Percentiles rank a stretch among this genome's conserved stretches.
Evolutionary conservation across 2,329 filamentous ascomycete genomes (phyloP).

Genomic region (Colletotrichum sp.): DNA sequence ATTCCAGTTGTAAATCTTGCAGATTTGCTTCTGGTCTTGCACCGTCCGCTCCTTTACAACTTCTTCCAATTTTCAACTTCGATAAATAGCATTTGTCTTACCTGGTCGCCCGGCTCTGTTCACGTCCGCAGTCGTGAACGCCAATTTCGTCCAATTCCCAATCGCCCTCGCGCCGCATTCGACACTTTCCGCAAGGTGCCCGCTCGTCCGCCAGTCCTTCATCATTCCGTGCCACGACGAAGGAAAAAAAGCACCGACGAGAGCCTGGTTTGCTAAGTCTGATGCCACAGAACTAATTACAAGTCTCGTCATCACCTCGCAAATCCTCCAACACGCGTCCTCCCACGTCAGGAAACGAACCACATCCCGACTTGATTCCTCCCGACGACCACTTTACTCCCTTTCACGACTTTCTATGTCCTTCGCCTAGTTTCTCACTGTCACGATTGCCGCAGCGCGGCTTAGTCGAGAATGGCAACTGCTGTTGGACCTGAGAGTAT

Average conservation of each 20-base stretch:
- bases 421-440: constrained; percentile 44
- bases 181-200: constrained; percentile 2
- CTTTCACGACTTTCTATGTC: constrained; percentile 41
- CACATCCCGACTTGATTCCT: not conserved
- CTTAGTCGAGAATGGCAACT: constrained; percentile 47
- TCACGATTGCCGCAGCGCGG: constrained; percentile 54
- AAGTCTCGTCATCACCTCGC: not conserved
- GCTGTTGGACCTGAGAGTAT: constrained; percentile 41
- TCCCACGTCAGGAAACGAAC: constrained; percentile 8
- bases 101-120: constrained; percentile 18
- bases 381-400: constrained; percentile 19
- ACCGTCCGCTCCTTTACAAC: constrained; percentile 31
- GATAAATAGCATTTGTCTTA: constrained; percentile 27
- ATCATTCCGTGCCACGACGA: not conserved
- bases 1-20: constrained; percentile 59
- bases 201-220: not conserved
- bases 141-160: constrained; percentile 20
- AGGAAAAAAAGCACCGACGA: not conserved
- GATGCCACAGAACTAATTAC: constrained; percentile 12
- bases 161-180: constrained; percentile 15
- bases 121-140: constrained; percentile 18
- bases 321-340: not conserved
- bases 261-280: not conserved
- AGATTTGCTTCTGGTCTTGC: constrained; percentile 59
- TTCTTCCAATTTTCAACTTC: constrained; percentile 21